Base-by-base conservation (phyloP, 306 rosid genomes). In the Citrullus amarus region DNA sequence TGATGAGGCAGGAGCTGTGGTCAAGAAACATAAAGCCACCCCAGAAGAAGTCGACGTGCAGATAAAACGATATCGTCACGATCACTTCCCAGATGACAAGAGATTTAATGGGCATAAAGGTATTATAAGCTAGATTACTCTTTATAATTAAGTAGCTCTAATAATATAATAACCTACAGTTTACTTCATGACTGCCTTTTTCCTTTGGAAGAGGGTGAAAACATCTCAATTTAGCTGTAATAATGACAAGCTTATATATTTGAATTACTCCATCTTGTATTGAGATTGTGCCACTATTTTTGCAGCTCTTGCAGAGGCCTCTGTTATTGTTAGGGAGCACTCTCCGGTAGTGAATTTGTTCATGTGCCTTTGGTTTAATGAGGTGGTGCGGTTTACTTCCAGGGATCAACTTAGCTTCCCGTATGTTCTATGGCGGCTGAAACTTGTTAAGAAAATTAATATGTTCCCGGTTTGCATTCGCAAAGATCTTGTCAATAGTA, bases 371-470 rank as follows among this genome's bases (percentile, higher is more conserved):
- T 95, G 98, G 98, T 95, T 95, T 79, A 91, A 91, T 32, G 97
- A 95, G 86, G 98, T 87, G 72, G 98, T 92, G 80, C 93, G 91
- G 41, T 95, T 92, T 88, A 92, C 97, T 74, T 95, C 98, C 15
- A 87, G 98, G 59, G 98, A 95, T 81, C 96, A 95, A 86, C 92
- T 95, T 60, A 95, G 99, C 84, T 95, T 95, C 86, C 97, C 99
- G 15, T 92, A 89, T 76, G 93, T 95, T 28, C 77, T 92, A 54
- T 95, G 99, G 99, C 87, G 90, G 82, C 79, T 91, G 84, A 91
- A 90, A 78, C 87, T 89, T 72, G 83, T 86, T 55, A 81, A 86
- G 88, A 83, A 81, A 81, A 82, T 96, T 70, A 88, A 91, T 59
- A 81, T 81, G 86, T 92, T 96, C 83, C 98, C 97, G 18, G 98